These are phyloP conservation scores for Gossypium sturtianum DNA, from an alignment of 345 rosid genomes.

Conservation along the genomic window DNA sequence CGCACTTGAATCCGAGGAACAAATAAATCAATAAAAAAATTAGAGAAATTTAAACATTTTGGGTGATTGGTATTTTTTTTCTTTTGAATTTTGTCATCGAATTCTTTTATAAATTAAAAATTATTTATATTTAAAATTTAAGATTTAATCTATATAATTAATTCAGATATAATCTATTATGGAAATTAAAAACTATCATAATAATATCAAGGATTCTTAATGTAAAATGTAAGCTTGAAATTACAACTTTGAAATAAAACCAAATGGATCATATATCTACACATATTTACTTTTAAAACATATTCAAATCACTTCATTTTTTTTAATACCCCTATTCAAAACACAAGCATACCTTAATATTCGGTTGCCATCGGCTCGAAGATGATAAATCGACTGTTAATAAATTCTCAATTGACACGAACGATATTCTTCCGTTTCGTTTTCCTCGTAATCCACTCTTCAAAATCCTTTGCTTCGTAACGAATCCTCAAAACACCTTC, in stretches of 20 bases:
- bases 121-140: too few relatives aligned
- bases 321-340: background rate
- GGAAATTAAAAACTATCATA: too few relatives aligned
- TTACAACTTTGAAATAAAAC: background rate
- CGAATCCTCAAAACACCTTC: constrained; percentile 34
- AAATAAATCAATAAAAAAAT: too few relatives aligned
- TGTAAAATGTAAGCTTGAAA: background rate
- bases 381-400: background rate
- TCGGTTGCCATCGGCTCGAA: background rate
- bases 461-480: constrained; percentile 29
- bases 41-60: too few relatives aligned
- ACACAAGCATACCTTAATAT: background rate
- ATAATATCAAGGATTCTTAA: too few relatives aligned
- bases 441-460: constrained; percentile 24
- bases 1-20: too few relatives aligned
- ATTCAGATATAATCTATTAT: too few relatives aligned
- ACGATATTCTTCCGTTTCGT: constrained; percentile 9
- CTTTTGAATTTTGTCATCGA: too few relatives aligned
- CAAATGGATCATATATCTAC: background rate
- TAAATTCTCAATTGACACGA: background rate
- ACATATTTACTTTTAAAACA: background rate
- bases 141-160: too few relatives aligned
- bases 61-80: too few relatives aligned
- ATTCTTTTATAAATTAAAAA: too few relatives aligned
- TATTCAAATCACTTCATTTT: background rate